phyloP scores from a whole-genome alignment of 345 rosid species.

The Gossypium raimondii region DNA sequence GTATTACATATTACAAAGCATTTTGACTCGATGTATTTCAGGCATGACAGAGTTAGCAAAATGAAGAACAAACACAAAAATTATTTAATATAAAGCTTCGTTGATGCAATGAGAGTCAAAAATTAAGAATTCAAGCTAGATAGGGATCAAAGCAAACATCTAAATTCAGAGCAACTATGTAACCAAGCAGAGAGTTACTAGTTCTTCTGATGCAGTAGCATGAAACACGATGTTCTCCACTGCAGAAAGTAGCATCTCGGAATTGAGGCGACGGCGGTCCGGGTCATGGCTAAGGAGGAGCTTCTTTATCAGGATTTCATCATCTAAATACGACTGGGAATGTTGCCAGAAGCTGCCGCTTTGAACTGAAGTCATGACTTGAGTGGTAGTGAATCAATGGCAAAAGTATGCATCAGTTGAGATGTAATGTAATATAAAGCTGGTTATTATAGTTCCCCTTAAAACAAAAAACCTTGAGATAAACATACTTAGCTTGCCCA shows the following conservation, averaged over 20 bases:
- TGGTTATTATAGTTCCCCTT: background rate
- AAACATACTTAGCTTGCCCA: background rate
- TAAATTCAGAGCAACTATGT: constrained; percentile 9
- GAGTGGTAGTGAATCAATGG: constrained; percentile 26
- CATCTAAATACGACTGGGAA: constrained; percentile 6
- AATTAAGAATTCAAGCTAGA: background rate
- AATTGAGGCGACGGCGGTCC: constrained; percentile 63
- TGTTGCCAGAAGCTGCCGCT: constrained; percentile 10
- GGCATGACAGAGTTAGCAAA: background rate
- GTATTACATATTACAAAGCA: background rate
- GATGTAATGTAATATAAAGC: background rate
- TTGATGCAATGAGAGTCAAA: background rate
- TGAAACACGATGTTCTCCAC: constrained; percentile 48
- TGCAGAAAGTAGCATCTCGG: constrained; percentile 51
- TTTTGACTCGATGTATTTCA: background rate
- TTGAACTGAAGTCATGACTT: constrained; percentile 23
- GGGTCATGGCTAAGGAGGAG: constrained; percentile 69
- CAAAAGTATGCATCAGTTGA: constrained; percentile 6
- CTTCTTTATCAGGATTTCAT: constrained; percentile 48
- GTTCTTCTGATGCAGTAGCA: constrained; percentile 34
- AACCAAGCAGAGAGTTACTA: constrained; percentile 16
- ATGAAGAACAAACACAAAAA: background rate
- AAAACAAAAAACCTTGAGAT: background rate
- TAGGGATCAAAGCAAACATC: background rate
- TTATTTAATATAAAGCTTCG: background rate